Percentiles rank a stretch among this genome's conserved stretches.
These are phyloP conservation scores for Nicotiana rustica DNA, from an alignment of 305 asterid species.

Conservation along the genomic window DNA sequence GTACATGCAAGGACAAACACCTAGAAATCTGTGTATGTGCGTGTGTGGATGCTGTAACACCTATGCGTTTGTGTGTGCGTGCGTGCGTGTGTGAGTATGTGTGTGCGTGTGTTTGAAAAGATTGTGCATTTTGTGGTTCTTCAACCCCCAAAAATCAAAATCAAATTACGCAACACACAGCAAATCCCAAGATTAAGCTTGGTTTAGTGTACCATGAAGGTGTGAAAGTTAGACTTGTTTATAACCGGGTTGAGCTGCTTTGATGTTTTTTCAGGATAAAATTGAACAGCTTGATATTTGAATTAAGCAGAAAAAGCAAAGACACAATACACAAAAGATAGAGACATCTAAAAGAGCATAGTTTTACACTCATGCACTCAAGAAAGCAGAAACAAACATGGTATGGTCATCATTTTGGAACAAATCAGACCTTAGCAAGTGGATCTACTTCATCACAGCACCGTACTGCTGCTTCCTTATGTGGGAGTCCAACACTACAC, in stretches of 20 bases:
- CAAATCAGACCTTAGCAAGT: constrained; percentile 64
- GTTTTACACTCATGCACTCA: neutral
- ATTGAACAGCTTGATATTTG: neutral
- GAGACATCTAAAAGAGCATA: neutral
- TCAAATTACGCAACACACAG: neutral
- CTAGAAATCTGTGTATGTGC: neutral
- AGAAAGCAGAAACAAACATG: constrained; percentile 4
- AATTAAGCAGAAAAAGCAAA: neutral
- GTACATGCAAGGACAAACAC: neutral
- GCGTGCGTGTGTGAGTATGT: too few relatives aligned
- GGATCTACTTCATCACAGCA: constrained; percentile 78
- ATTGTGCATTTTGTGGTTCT: neutral
- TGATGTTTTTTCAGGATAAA: neutral
- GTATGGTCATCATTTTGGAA: neutral
- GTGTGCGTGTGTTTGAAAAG: neutral
- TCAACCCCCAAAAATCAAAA: neutral
- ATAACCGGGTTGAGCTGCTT: neutral
- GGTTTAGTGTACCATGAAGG: neutral
- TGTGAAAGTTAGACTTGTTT: neutral
- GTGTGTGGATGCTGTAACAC: neutral
- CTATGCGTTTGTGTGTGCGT: neutral
- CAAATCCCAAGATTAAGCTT: neutral
- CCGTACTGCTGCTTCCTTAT: constrained; percentile 66
- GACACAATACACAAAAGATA: neutral
- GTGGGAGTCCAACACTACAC: constrained; percentile 73